These are phyloP conservation scores for Mycena indigotica DNA, from an alignment of 768 basidiomycete genomes.

Conservation along the genomic window DNA sequence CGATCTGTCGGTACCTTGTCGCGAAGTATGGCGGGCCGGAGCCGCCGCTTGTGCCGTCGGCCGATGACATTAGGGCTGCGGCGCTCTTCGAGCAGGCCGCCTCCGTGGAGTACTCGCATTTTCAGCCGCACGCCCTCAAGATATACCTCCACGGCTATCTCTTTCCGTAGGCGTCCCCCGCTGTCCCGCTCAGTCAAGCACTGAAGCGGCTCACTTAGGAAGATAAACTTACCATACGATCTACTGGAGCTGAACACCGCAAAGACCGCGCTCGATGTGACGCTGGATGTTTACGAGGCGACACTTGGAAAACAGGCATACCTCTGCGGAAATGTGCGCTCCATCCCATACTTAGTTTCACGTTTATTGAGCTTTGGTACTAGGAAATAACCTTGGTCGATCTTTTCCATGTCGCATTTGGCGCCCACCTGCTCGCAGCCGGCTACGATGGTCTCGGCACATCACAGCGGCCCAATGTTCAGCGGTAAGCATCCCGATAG, in stretches of 20 bases:
- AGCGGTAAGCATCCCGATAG: conserved; percentile 32
- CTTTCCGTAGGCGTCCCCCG: conserved; percentile 41
- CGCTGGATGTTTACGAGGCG: conserved; percentile 55
- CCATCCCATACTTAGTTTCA: conserved; percentile 3
- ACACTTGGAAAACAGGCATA: conserved; percentile 61
- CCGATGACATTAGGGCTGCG: conserved; percentile 31
- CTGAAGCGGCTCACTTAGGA: conserved; percentile 10
- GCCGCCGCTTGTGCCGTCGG: conserved; percentile 45
- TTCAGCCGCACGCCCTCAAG: conserved; percentile 48
- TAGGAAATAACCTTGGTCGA: conserved; percentile 56
- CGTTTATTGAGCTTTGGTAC: background rate
- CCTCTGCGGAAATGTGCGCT: conserved; percentile 53
- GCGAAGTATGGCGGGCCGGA: conserved; percentile 57
- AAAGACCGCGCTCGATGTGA: conserved; percentile 35
- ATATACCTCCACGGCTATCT: conserved; percentile 52
- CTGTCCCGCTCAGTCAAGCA: background rate
- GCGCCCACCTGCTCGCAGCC: conserved; percentile 15
- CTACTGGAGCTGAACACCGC: conserved; percentile 29
- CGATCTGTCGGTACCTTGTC: conserved; percentile 61
- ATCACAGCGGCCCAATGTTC: conserved; percentile 42
- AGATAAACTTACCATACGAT: conserved; percentile 32
- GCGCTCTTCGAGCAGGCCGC: conserved; percentile 57
- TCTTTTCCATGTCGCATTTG: conserved; percentile 57
- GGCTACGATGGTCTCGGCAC: conserved; percentile 33
- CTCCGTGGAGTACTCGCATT: conserved; percentile 55